Evolutionary conservation across 1,284 basidiomycete species (phyloP).

Genomic region (Trametes sp.): DNA sequence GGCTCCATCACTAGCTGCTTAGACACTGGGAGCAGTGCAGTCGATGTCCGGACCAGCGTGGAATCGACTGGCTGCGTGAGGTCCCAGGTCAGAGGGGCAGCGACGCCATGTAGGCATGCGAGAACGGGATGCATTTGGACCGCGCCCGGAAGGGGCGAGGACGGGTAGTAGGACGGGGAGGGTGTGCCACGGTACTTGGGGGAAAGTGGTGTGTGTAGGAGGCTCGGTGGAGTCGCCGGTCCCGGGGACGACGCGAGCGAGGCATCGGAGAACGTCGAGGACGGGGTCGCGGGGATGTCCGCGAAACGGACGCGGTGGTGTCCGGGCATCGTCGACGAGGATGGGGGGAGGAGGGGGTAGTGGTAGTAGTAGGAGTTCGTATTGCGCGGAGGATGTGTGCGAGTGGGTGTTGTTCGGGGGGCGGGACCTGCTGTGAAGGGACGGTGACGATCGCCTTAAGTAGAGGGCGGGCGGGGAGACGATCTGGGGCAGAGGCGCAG

Average conservation of each 20-base stretch:
- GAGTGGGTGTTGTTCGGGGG: conserved; percentile 1
- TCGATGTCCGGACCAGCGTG: conserved; percentile 13
- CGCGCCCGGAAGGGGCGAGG: background rate
- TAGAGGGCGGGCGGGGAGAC: conserved; percentile 11
- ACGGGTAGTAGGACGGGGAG: conserved; percentile 6
- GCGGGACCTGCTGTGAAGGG: conserved; percentile 17
- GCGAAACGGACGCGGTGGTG: conserved; percentile 32
- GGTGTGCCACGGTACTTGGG: conserved; percentile 2
- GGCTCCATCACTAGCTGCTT: conserved; percentile 19
- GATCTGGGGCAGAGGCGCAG: conserved; percentile 16
- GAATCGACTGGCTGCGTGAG: conserved; percentile 15
- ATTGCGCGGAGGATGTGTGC: too few relatives aligned
- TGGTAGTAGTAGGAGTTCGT: conserved; percentile 3
- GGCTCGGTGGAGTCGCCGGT: conserved; percentile 22
- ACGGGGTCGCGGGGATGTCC: conserved; percentile 27
- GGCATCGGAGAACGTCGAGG: conserved; percentile 26
- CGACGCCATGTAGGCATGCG: conserved; percentile 13
- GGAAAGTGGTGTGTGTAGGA: conserved; percentile 13
- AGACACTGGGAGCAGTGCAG: conserved; percentile 9
- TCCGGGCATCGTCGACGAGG: conserved; percentile 22
- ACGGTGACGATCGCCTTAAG: conserved; percentile 14
- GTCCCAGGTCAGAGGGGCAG: conserved; percentile 27
- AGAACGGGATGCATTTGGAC: conserved; percentile 24
- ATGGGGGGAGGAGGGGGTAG: background rate
- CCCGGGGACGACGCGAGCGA: conserved; percentile 28